phyloP scores from a whole-genome alignment of 805 yeast genomes.

The Teunomyces kruisii region DNA sequence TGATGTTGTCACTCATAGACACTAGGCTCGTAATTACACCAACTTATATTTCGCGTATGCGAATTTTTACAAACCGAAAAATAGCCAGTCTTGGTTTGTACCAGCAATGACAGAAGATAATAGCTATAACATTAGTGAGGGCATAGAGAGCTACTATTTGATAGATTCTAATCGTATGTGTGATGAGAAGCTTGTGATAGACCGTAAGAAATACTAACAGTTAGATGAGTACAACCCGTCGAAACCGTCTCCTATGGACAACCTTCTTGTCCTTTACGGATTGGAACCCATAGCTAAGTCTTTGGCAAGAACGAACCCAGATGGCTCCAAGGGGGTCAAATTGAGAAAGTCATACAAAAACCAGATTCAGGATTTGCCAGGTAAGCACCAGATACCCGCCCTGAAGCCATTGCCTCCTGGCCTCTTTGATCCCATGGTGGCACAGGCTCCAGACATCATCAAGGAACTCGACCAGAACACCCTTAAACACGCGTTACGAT shows the following conservation, averaged over 20 bases:
- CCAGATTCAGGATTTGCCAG: conserved; percentile 84
- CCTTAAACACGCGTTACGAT: conserved; percentile 50
- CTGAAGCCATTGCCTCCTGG: conserved; percentile 35
- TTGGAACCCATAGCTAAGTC: conserved; percentile 68
- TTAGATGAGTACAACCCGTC: conserved; percentile 40
- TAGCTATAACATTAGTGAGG: conserved; percentile 9
- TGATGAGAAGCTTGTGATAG: not conserved
- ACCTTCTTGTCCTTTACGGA: conserved; percentile 68
- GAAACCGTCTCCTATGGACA: conserved; percentile 69
- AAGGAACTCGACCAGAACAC: conserved; percentile 50
- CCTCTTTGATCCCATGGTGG: conserved; percentile 37
- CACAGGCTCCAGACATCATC: conserved; percentile 44
- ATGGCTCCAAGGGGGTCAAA: conserved; percentile 89
- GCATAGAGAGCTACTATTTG: conserved; percentile 26
- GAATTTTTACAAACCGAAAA: not conserved
- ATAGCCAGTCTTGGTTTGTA: not conserved
- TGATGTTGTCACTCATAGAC: not conserved
- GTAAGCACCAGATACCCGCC: conserved; percentile 66
- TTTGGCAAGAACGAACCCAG: conserved; percentile 83
- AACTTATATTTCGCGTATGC: not conserved
- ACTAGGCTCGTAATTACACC: not conserved
- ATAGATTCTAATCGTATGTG: conserved; percentile 24
- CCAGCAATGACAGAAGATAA: not conserved
- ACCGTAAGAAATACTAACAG: not conserved
- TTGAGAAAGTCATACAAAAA: conserved; percentile 92